A percentile compares a stretch with the other conserved stretches of the same genome.
Conservation (phyloP, 345 rosid species). For the Heritiera fomes region DNA sequence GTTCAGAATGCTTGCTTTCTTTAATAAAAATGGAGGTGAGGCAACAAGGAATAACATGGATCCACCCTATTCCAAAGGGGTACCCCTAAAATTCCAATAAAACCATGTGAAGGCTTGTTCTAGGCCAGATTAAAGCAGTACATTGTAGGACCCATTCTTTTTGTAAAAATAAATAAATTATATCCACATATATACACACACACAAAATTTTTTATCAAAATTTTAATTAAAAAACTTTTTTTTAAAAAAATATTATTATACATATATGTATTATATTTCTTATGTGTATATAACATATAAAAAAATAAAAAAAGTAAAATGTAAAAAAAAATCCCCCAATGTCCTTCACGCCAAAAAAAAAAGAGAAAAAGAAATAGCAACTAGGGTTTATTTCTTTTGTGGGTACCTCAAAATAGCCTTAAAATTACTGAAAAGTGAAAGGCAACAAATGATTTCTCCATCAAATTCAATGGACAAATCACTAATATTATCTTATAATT, state of each 20-base stretch:
- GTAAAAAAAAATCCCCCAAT: background rate
- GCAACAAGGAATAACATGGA: slow-evolving; percentile 54
- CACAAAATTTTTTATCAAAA: too few species aligned
- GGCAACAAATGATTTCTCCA: slow-evolving; percentile 32
- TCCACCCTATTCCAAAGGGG: slow-evolving; percentile 47
- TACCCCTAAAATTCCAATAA: slow-evolving; percentile 42
- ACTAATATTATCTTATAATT: slow-evolving; percentile 16
- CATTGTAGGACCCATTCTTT: slow-evolving; percentile 42
- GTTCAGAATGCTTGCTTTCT: slow-evolving; percentile 48
- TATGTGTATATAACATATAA: background rate
- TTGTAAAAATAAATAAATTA: slow-evolving; percentile 17
- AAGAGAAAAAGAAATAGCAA: slow-evolving; percentile 14
- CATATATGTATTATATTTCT: too few species aligned
- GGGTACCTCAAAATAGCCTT: slow-evolving; percentile 26
- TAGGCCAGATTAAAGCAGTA: slow-evolving; percentile 50
- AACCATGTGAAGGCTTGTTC: slow-evolving; percentile 69
- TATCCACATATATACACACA: too few species aligned
- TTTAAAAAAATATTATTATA: too few species aligned
- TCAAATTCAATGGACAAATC: slow-evolving; percentile 24
- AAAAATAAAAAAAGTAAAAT: slow-evolving; percentile 3
- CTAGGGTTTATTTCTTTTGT: slow-evolving; percentile 24
- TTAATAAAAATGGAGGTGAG: slow-evolving; percentile 33
- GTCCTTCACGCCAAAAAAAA: slow-evolving; percentile 19
- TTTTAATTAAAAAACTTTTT: too few species aligned
- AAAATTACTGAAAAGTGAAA: slow-evolving; percentile 19